phyloP scores from a whole-genome alignment of 768 basidiomycete species.

The Sarcomyxa edulis region DNA sequence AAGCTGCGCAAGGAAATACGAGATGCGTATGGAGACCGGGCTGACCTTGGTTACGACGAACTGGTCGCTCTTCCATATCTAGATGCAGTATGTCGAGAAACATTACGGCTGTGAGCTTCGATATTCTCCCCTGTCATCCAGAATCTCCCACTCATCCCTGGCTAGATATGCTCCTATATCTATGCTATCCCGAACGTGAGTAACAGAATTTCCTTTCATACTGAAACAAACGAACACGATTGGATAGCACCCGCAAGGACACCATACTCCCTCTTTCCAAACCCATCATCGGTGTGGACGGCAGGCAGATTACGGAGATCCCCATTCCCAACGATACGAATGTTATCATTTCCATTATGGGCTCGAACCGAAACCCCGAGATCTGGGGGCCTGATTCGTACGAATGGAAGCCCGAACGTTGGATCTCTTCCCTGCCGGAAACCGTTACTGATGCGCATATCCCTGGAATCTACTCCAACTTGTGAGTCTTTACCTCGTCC shows the following conservation, averaged over 20 bases:
- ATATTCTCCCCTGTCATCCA: neutral
- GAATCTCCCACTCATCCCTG: neutral
- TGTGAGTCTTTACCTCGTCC: slow-evolving; percentile 9
- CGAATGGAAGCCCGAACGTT: slow-evolving; percentile 37
- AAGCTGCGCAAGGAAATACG: slow-evolving; percentile 18
- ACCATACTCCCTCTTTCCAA: slow-evolving; percentile 27
- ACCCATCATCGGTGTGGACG: slow-evolving; percentile 26
- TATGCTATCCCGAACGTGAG: slow-evolving; percentile 18
- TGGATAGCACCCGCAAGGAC: slow-evolving; percentile 20
- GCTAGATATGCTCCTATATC: slow-evolving; percentile 18
- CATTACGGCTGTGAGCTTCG: slow-evolving; percentile 12
- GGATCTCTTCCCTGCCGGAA: slow-evolving; percentile 27
- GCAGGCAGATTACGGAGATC: slow-evolving; percentile 14
- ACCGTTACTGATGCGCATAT: slow-evolving; percentile 14
- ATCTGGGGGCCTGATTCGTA: slow-evolving; percentile 37
- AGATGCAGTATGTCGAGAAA: slow-evolving; percentile 19
- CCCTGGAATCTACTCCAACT: slow-evolving; percentile 20
- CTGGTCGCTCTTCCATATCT: slow-evolving; percentile 16
- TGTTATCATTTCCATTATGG: slow-evolving; percentile 20
- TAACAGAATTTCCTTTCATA: neutral
- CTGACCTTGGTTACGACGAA: slow-evolving; percentile 13
- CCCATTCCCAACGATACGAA: slow-evolving; percentile 24
- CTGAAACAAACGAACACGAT: neutral
- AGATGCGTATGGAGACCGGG: slow-evolving; percentile 11
- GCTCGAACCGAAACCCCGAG: slow-evolving; percentile 27